Percentiles rank a stretch among this genome's conserved stretches.
These are phyloP conservation scores for Avena eriantha DNA, from an alignment of 176 grass and related monocot genomes.

Conservation along the genomic window DNA sequence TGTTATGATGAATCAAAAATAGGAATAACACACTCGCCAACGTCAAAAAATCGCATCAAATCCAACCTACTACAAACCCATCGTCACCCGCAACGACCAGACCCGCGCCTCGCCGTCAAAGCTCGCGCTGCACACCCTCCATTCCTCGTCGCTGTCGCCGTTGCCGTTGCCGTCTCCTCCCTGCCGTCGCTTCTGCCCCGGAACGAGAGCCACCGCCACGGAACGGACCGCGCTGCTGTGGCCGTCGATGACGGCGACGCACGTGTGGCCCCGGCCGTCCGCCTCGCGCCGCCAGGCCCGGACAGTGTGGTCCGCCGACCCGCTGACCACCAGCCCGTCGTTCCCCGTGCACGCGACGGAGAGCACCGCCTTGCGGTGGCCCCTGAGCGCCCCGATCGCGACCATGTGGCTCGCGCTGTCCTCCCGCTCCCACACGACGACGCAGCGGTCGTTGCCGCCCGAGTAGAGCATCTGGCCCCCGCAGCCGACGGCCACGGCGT, in stretches of 20 bases:
- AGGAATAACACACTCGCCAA: neutral
- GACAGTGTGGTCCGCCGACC: slow-evolving; percentile 76
- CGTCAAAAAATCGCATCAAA: slow-evolving; percentile 42
- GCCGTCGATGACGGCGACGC: slow-evolving; percentile 68
- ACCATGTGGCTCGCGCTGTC: slow-evolving; percentile 72
- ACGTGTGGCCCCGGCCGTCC: slow-evolving; percentile 51
- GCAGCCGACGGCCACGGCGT: slow-evolving; percentile 71
- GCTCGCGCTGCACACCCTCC: slow-evolving; percentile 72
- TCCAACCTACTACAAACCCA: slow-evolving; percentile 35
- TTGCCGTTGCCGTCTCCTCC: neutral
- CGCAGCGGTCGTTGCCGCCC: slow-evolving; percentile 69
- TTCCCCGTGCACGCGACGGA: slow-evolving; percentile 59
- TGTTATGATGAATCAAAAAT: neutral
- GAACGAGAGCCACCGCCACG: slow-evolving; percentile 41
- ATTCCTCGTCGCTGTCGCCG: slow-evolving; percentile 47
- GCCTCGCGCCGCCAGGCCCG: slow-evolving; percentile 68
- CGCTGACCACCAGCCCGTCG: slow-evolving; percentile 72
- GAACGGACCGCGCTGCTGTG: slow-evolving; percentile 63
- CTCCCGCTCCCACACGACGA: slow-evolving; percentile 94
- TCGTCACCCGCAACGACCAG: slow-evolving; percentile 67
- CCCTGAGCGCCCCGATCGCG: slow-evolving; percentile 66
- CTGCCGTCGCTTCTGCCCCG: neutral
- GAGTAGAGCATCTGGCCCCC: slow-evolving; percentile 61
- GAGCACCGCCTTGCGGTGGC: slow-evolving; percentile 74
- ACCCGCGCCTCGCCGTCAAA: slow-evolving; percentile 82